Percentiles rank a stretch among this genome's conserved stretches.
phyloP scores from a whole-genome alignment of 768 basidiomycete genomes.

The Auricularia sp. region DNA sequence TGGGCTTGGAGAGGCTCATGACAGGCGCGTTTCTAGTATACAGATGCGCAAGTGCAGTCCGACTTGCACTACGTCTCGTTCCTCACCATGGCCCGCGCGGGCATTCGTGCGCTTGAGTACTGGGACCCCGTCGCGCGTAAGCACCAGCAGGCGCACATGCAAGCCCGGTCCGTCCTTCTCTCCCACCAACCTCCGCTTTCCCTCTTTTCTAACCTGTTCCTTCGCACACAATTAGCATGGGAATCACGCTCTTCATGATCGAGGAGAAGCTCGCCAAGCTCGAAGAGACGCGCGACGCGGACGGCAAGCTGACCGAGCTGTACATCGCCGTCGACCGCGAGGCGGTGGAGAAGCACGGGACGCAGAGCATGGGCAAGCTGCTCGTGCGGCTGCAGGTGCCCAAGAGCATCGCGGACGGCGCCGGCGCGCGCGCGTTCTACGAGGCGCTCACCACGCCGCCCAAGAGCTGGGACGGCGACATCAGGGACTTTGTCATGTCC shows the following conservation, averaged over 20 bases:
- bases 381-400: constrained; percentile 74
- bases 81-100: constrained; percentile 79
- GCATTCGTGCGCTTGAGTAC: constrained; percentile 67
- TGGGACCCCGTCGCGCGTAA: constrained; percentile 74
- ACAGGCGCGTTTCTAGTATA: constrained; percentile 37
- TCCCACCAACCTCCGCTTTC: too few relatives aligned
- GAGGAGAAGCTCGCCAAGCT: constrained; percentile 58
- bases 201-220: neutral
- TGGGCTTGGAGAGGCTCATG: too few relatives aligned
- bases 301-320: constrained; percentile 54
- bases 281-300: constrained; percentile 51
- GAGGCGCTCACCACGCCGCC: constrained; percentile 68
- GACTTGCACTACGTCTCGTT: constrained; percentile 76
- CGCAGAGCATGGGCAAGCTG: constrained; percentile 59
- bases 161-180: constrained; percentile 52
- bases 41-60: constrained; percentile 54
- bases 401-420: constrained; percentile 77
- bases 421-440: constrained; percentile 72
- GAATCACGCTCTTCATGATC: constrained; percentile 75
- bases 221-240: constrained; percentile 47
- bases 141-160: constrained; percentile 88
- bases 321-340: constrained; percentile 70
- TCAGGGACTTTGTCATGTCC: constrained; percentile 64
- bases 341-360: constrained; percentile 55
- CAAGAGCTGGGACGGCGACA: constrained; percentile 61